These are phyloP conservation scores for Elongisporangium senticosum DNA, from an alignment of 352 stramenopile genomes.

Conservation along the genomic window DNA sequence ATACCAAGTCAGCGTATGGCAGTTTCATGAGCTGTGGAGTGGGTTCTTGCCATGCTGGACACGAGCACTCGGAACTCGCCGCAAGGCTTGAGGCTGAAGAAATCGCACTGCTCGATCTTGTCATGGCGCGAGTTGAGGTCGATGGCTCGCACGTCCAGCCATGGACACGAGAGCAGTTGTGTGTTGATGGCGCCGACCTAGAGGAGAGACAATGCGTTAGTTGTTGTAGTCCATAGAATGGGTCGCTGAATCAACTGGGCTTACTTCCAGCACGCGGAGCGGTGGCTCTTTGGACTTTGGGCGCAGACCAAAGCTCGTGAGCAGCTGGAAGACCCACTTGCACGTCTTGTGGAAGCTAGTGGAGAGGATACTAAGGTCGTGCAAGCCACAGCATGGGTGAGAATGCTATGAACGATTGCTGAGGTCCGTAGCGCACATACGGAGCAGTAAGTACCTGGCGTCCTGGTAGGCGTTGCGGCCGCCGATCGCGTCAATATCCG, in stretches of 20 bases:
- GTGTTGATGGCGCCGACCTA: conserved; percentile 96
- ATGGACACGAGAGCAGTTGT: conserved; percentile 92
- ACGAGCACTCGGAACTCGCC: conserved; percentile 89
- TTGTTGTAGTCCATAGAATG: conserved; percentile 4
- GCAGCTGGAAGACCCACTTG: conserved; percentile 92
- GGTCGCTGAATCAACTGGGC: neutral
- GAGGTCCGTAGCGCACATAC: neutral
- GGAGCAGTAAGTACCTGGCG: no score
- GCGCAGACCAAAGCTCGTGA: conserved; percentile 72
- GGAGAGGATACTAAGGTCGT: conserved; percentile 79
- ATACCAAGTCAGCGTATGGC: neutral
- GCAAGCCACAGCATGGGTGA: neutral
- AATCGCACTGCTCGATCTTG: conserved; percentile 89
- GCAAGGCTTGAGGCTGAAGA: conserved; percentile 74
- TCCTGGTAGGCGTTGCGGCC: conserved; percentile 92
- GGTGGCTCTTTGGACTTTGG: conserved; percentile 62
- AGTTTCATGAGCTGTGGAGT: neutral
- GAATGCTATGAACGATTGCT: neutral
- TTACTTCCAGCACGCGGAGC: conserved; percentile 58
- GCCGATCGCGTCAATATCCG: conserved; percentile 80
- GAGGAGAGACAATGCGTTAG: conserved; percentile 27
- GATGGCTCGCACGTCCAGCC: conserved; percentile 91
- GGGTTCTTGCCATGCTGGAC: conserved; percentile 84
- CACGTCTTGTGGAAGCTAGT: conserved; percentile 93
- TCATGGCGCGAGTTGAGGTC: conserved; percentile 92